phyloP scores from a whole-genome alignment of 371 early-diverging fungal genomes.

The Mortierella sp. region DNA sequence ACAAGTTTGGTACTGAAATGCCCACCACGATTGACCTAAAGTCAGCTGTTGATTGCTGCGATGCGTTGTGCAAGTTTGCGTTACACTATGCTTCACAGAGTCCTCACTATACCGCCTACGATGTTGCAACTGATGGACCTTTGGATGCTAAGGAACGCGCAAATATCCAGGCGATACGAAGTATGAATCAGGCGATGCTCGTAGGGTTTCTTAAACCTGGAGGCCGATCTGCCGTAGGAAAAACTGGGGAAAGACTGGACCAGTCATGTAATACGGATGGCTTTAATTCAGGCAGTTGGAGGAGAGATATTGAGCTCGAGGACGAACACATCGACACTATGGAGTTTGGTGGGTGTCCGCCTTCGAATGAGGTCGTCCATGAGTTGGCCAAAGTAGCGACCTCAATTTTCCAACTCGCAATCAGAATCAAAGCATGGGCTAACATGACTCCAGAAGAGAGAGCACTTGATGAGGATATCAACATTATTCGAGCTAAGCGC shows the following conservation, averaged over 20 bases:
- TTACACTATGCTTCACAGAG: constrained; percentile 5
- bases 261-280: no score
- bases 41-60: constrained; percentile 22
- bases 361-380: constrained; percentile 14
- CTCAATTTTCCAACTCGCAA: constrained; percentile 20
- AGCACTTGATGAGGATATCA: constrained; percentile 23
- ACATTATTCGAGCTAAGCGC: constrained; percentile 24
- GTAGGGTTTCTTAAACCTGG: constrained; percentile 4
- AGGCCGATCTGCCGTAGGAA: no score
- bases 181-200: constrained; percentile 10
- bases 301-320: no score
- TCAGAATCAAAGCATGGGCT: constrained; percentile 25
- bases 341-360: constrained; percentile 18
- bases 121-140: no score
- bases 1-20: constrained; percentile 28
- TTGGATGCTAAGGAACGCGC: constrained; percentile 3
- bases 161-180: constrained; percentile 13
- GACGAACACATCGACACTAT: no score
- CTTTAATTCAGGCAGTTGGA: no score
- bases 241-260: no score
- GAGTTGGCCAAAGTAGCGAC: constrained; percentile 23
- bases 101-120: no score
- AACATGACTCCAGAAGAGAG: constrained; percentile 26
- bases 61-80: constrained; percentile 19
- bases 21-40: constrained; percentile 18